Base-by-base conservation (phyloP, 2,329 filamentous ascomycete genomes). In the Chaetoscypha palmicola region DNA sequence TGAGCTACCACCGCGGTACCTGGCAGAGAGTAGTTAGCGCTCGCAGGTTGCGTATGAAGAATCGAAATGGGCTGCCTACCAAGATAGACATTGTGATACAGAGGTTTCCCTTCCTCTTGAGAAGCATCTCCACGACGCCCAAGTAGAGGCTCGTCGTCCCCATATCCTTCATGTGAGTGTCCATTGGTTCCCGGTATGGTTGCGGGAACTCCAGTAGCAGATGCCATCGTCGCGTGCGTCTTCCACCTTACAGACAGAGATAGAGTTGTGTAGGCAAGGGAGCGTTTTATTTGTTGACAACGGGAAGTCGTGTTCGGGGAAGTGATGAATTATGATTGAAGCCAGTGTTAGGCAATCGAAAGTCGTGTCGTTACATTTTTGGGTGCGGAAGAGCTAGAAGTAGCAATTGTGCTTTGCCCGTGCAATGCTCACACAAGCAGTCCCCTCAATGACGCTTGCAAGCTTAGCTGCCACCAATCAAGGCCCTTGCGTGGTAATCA, bases 1-100 rank as follows among this genome's bases (percentile, higher is more conserved):
- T 96, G 89, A 31, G 88, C 86, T 48, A 96, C 66, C 48, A 83
- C 73, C 45, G 79, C 91, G 12, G 89, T 94, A 51, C 88, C 89
- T 92, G 58, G 54, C 54, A 38, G 45, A 55, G 34, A 39, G 28
- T 42, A 53, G 45, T 38, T 20, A 28, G 28, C 22, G 28, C 14
- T 23, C 2, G 28, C 23, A 12, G n/a, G n/a, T n/a, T n/a, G 10
- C 22, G 20, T 19, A 32, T 11, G 31, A 32, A 42, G 21, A 21
- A 14, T 48, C 16, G 24, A 42, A 19, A 26, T 17, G 9, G 8
- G n/a, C 14, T 24, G 22, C n/a, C n/a, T 70, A 91, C 89, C 89
- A 28, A 85, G 75, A 50, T 83, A 68, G 31, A 94, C 71, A 58
- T 95, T 95, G 55, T 73, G 71, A 49, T 77, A 68, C 41, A 94